phyloP scores from a whole-genome alignment of 1,139 yeast genomes.

The Pichia sorboxylosa region DNA sequence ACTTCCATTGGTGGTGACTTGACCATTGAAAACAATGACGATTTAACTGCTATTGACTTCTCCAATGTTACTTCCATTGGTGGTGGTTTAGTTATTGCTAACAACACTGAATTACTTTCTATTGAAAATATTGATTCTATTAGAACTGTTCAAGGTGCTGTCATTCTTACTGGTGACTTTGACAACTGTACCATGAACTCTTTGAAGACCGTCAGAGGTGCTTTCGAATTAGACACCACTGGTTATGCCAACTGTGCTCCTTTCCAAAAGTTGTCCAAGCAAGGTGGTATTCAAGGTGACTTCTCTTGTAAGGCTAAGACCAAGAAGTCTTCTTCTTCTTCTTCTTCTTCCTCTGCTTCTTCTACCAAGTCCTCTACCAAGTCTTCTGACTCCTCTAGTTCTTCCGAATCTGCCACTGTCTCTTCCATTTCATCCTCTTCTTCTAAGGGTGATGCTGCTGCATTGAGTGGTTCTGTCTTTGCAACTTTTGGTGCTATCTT shows the following conservation, averaged over 20 bases:
- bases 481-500: slow-evolving; percentile 55
- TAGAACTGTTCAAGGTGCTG: slow-evolving; percentile 76
- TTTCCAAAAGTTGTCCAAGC: slow-evolving; percentile 54
- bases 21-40: slow-evolving; percentile 60
- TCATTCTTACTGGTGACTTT: slow-evolving; percentile 69
- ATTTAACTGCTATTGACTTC: slow-evolving; percentile 61
- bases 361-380: slow-evolving; percentile 21
- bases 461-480: slow-evolving; percentile 35
- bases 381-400: slow-evolving; percentile 18
- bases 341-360: slow-evolving; percentile 22
- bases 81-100: slow-evolving; percentile 81
- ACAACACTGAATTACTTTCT: slow-evolving; percentile 60
- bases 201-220: slow-evolving; percentile 78
- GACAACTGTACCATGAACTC: slow-evolving; percentile 64
- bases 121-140: slow-evolving; percentile 68
- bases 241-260: slow-evolving; percentile 73
- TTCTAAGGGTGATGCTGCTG: slow-evolving; percentile 19
- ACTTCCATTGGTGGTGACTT: slow-evolving; percentile 67
- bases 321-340: slow-evolving; percentile 33
- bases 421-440: slow-evolving; percentile 13
- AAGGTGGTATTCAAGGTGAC: slow-evolving; percentile 83
- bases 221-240: slow-evolving; percentile 69
- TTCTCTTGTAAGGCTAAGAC: slow-evolving; percentile 55
- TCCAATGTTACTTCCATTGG: slow-evolving; percentile 58
- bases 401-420: slow-evolving; percentile 2